Evolutionary conservation across 106 monocot genomes (phyloP), one percentile per base, ranked within the genome.

Genomic region (Acorus calamus): DNA sequence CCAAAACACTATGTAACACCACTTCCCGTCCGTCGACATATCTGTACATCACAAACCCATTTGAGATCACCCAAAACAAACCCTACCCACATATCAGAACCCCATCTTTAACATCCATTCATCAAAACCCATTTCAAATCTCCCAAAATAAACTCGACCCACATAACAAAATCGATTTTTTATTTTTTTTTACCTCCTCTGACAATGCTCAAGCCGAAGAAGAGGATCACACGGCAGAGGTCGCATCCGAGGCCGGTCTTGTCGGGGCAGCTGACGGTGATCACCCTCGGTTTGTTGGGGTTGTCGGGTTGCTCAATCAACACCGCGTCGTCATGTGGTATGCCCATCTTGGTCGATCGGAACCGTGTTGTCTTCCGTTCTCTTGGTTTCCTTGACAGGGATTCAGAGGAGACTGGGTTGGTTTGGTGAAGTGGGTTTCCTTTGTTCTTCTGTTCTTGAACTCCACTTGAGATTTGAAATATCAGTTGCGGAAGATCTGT

Each of bases 1-100:
- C 93, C 86, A 94, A 14, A 89, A 86, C 71, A 94, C 83, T 50
- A 89, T 49, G 68, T 75, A 94, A 52, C 93, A 89, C 89, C 93
- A 94, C 69, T 74, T 81, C 64, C 93, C 93, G 46, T 94, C 93
- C 53, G 89, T 94, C 59, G 75, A 89, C 70, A 84, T 49, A 61
- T 94, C 93, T 88, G 45, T 68, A 61, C 7, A 60, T 28, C 6
- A 3, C 49, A 11, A 43, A 54, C 44, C 53, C 45, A 12, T 5
- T 6, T 52, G 5, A 43, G 10, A 51, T 41, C 42, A 11, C 6
- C 48, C 47, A 4, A 50, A 3, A 28, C 28, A 28, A 28, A 28
- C 28, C 28, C 28, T 0, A 50, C 6, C 13, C 8, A 48, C 55
- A 8, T 12, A 46, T 14, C 13, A 61, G 61, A 52, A 43, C 8